Evolutionary conservation across 345 rosid species (phyloP).

Genomic region (Syzygium oleosum): DNA sequence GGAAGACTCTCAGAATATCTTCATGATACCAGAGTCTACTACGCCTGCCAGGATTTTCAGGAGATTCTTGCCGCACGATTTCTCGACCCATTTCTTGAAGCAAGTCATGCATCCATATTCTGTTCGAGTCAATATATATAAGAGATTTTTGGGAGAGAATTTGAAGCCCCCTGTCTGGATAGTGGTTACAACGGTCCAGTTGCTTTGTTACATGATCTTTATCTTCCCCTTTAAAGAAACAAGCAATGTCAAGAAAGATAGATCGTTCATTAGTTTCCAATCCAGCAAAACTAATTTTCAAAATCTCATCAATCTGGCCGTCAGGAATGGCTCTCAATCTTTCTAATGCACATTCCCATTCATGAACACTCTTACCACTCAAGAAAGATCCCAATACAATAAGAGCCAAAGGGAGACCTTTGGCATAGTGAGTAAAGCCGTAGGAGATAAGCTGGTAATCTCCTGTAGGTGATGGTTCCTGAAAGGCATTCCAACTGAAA

Average conservation of each 20-base stretch:
- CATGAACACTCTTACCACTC: not conserved
- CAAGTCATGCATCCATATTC: slow-evolving; percentile 20
- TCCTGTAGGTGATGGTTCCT: not conserved
- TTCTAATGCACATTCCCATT: not conserved
- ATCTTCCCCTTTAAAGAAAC: slow-evolving; percentile 9
- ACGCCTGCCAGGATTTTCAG: slow-evolving; percentile 4
- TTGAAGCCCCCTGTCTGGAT: slow-evolving; percentile 1
- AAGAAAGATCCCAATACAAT: slow-evolving; percentile 12
- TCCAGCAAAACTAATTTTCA: slow-evolving; percentile 6
- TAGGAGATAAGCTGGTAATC: not conserved
- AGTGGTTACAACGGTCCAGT: slow-evolving; percentile 1
- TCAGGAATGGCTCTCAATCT: not conserved
- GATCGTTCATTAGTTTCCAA: not conserved
- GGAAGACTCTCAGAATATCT: slow-evolving; percentile 6
- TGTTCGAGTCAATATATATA: slow-evolving; percentile 1
- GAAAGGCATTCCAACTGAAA: slow-evolving; percentile 8
- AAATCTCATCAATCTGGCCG: not conserved
- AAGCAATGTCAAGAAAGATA: slow-evolving; percentile 17
- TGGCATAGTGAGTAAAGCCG: not conserved
- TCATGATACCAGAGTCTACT: slow-evolving; percentile 12
- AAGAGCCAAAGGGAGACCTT: slow-evolving; percentile 8
- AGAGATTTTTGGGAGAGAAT: slow-evolving; percentile 8
- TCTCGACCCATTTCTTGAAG: slow-evolving; percentile 19
- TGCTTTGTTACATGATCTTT: not conserved
- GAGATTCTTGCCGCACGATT: slow-evolving; percentile 12